Percentiles rank a stretch among this genome's conserved stretches.
Evolutionary conservation across 352 stramenopile genomes (phyloP).

Genomic region (Pythium oligandrum): DNA sequence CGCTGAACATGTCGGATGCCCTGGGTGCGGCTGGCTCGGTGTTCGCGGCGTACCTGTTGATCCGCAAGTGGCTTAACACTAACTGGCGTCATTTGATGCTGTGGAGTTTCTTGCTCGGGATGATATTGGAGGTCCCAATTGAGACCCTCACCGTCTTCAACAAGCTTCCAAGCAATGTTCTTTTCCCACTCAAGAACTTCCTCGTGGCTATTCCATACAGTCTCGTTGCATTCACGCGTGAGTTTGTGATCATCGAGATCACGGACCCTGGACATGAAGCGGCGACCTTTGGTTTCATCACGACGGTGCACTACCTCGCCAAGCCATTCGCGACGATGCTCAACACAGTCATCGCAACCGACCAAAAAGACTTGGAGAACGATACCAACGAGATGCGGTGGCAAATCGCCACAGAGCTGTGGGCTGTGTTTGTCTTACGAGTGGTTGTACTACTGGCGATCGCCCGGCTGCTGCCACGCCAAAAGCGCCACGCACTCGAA

Average conservation of each 20-base stretch:
- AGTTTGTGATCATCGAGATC: constrained; percentile 4
- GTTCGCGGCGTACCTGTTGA: neutral
- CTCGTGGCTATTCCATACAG: neutral
- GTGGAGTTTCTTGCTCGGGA: constrained; percentile 6
- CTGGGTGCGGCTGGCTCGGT: neutral
- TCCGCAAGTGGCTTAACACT: constrained; percentile 19
- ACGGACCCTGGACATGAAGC: constrained; percentile 1
- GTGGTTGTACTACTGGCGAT: constrained; percentile 7
- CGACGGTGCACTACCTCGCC: neutral
- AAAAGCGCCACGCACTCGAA: constrained; percentile 11
- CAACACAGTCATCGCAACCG: neutral
- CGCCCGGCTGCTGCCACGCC: constrained; percentile 10
- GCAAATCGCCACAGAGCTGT: constrained; percentile 6
- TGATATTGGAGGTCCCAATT: constrained; percentile 11
- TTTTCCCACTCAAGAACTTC: neutral
- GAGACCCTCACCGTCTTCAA: constrained; percentile 8
- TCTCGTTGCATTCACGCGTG: neutral
- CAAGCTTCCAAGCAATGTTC: too few relatives aligned
- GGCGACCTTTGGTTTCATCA: constrained; percentile 2
- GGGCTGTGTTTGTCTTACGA: constrained; percentile 1
- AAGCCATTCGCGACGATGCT: constrained; percentile 2
- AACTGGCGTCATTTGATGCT: constrained; percentile 17
- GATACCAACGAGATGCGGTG: neutral
- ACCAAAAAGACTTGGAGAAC: neutral
- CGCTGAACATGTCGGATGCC: constrained; percentile 9